Conservation (phyloP, 1,139 yeast species). For the Debaryomyces coudertii region DNA sequence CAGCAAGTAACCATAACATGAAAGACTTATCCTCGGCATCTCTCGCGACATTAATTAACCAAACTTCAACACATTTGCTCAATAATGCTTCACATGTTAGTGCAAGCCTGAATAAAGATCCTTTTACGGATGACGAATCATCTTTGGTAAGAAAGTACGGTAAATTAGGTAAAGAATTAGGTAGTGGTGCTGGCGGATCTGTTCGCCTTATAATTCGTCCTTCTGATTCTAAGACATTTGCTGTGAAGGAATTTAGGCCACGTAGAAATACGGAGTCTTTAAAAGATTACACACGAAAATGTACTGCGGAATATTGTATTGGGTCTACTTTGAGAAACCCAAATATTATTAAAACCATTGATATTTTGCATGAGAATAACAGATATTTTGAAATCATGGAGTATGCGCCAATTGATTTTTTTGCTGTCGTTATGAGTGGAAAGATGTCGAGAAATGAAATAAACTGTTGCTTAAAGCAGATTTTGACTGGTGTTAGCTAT, state of each 20-base stretch:
- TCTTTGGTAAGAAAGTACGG: constrained; percentile 83
- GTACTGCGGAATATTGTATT: constrained; percentile 95
- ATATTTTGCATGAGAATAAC: constrained; percentile 83
- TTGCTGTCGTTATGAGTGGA: constrained; percentile 97
- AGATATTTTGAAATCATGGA: constrained; percentile 96
- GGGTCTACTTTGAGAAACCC: constrained; percentile 91
- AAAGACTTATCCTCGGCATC: constrained; percentile 46
- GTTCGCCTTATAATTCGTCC: constrained; percentile 84
- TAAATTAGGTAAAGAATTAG: constrained; percentile 84
- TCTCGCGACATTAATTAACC: constrained; percentile 48
- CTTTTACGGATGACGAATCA: constrained; percentile 58
- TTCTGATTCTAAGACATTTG: constrained; percentile 82
- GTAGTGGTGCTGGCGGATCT: constrained; percentile 98
- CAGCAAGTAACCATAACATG: constrained; percentile 15
- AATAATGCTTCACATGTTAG: constrained; percentile 40
- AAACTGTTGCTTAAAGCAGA: constrained; percentile 87
- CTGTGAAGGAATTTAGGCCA: constrained; percentile 94
- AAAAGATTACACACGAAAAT: constrained; percentile 91
- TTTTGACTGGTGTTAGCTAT: constrained; percentile 80
- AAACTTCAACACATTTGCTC: constrained; percentile 47
- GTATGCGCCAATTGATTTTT: constrained; percentile 93
- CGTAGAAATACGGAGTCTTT: constrained; percentile 80
- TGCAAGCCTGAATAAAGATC: constrained; percentile 34
- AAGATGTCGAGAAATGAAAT: constrained; percentile 84
- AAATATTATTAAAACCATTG: constrained; percentile 90